phyloP scores from a whole-genome alignment of 495 filamentous ascomycete species.

The Aspergillus biplanus region DNA sequence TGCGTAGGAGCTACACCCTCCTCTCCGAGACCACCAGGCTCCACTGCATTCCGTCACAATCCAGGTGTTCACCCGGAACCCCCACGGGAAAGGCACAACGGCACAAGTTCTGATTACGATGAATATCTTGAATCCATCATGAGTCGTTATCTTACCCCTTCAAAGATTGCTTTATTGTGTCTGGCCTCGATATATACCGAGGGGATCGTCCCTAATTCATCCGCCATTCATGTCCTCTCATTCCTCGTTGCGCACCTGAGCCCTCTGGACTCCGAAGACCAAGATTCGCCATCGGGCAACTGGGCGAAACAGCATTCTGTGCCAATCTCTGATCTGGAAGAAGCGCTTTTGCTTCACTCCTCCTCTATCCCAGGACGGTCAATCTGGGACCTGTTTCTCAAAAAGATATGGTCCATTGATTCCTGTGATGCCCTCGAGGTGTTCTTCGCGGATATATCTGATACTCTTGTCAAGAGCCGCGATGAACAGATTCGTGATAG shows the following conservation, averaged over 20 bases:
- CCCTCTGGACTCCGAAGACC: slow-evolving; percentile 45
- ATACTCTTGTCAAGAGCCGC: slow-evolving; percentile 62
- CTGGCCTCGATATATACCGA: slow-evolving; percentile 81
- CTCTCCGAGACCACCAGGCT: too few species aligned
- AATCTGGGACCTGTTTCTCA: slow-evolving; percentile 83
- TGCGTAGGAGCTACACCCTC: too few species aligned
- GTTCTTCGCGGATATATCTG: slow-evolving; percentile 63
- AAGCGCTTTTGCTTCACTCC: slow-evolving; percentile 58
- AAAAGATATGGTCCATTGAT: slow-evolving; percentile 83
- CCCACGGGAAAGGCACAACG: too few species aligned
- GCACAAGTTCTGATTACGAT: neutral
- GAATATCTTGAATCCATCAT: slow-evolving; percentile 41
- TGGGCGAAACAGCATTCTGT: slow-evolving; percentile 54
- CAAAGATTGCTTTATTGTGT: slow-evolving; percentile 80
- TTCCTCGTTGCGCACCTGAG: slow-evolving; percentile 80
- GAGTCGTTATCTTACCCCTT: slow-evolving; percentile 82
- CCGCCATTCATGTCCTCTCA: slow-evolving; percentile 80
- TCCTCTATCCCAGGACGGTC: slow-evolving; percentile 76
- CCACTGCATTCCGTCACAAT: too few species aligned
- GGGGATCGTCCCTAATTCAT: slow-evolving; percentile 70
- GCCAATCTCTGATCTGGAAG: slow-evolving; percentile 69
- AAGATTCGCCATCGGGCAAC: slow-evolving; percentile 35
- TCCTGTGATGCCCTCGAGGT: slow-evolving; percentile 74
- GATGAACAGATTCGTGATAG: slow-evolving; percentile 55
- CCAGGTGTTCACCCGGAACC: too few species aligned